phyloP scores from a whole-genome alignment of 2,329 filamentous ascomycete genomes.

The Pochonia chlamydosporia region DNA sequence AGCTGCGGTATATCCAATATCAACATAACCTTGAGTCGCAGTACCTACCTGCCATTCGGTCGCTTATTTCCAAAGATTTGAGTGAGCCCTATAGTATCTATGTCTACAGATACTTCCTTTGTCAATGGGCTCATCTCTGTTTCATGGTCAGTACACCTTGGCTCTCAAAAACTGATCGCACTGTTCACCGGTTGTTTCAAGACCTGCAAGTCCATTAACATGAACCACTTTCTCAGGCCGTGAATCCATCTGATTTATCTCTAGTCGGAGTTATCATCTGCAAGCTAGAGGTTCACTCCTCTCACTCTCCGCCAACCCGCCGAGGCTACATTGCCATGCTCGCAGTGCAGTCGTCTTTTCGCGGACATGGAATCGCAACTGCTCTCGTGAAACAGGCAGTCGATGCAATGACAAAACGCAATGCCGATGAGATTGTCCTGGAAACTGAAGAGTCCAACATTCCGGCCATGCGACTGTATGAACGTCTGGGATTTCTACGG shows the following conservation, averaged over 20 bases:
- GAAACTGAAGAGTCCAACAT: slow-evolving; percentile 94
- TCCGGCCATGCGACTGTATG: slow-evolving; percentile 86
- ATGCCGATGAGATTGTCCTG: slow-evolving; percentile 90
- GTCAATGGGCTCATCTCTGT: slow-evolving; percentile 96
- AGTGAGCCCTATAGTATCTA: slow-evolving; percentile 99
- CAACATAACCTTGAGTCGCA: slow-evolving; percentile 53
- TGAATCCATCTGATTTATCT: slow-evolving; percentile 52
- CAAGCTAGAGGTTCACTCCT: slow-evolving; percentile 86
- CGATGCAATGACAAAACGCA: slow-evolving; percentile 76
- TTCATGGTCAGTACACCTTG: slow-evolving; percentile 63
- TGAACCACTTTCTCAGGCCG: slow-evolving; percentile 41
- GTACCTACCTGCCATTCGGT: slow-evolving; percentile 79
- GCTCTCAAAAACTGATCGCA: not conserved
- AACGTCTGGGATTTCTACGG: slow-evolving; percentile 82
- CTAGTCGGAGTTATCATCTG: slow-evolving; percentile 90
- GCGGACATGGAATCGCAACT: slow-evolving; percentile 83
- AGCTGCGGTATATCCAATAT: slow-evolving; percentile 57
- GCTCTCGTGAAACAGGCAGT: slow-evolving; percentile 85
- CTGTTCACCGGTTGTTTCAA: no score
- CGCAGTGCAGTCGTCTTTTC: slow-evolving; percentile 74
- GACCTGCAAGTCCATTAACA: no score
- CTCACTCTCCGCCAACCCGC: slow-evolving; percentile 66
- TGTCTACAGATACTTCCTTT: slow-evolving; percentile 96
- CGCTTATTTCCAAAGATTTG: slow-evolving; percentile 90
- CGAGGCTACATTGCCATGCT: slow-evolving; percentile 98